These are phyloP conservation scores for Stagonosporopsis rhizophila DNA, from an alignment of 2,329 filamentous ascomycete genomes.

Conservation along the genomic window DNA sequence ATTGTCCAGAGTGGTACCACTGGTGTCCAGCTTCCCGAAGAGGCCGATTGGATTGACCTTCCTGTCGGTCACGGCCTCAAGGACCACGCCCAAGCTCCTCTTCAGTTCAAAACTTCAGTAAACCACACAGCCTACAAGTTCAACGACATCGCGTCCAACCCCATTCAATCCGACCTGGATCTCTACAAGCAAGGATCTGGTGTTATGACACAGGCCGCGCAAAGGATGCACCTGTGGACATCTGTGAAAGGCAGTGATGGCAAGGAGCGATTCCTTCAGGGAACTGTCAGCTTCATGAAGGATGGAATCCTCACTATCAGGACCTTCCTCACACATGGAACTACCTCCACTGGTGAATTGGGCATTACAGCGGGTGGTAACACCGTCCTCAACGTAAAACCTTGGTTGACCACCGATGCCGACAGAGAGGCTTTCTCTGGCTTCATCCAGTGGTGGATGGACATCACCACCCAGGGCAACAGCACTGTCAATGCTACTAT, in stretches of 20 bases:
- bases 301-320: conserved; percentile 27
- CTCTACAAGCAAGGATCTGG: conserved; percentile 17
- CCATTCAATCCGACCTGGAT: conserved; percentile 6
- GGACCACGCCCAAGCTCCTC: conserved; percentile 28
- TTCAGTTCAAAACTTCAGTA: conserved; percentile 24
- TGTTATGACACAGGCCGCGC: conserved; percentile 14
- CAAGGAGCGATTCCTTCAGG: conserved; percentile 41
- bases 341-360: conserved; percentile 27
- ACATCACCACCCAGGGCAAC: conserved; percentile 12
- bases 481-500: conserved; percentile 14
- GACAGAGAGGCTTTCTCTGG: conserved; percentile 16
- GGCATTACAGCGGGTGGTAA: conserved; percentile 35
- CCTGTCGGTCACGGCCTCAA: conserved; percentile 41
- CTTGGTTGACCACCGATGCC: conserved; percentile 52
- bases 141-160: conserved; percentile 31
- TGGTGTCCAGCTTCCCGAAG: conserved; percentile 26
- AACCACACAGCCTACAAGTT: conserved; percentile 50
- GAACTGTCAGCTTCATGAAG: conserved; percentile 49
- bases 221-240: conserved; percentile 31
- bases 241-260: conserved; percentile 49
- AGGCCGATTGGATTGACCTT: conserved; percentile 32
- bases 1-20: conserved; percentile 26
- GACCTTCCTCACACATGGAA: conserved; percentile 31
- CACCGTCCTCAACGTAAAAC: conserved; percentile 53
- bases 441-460: conserved; percentile 20